Base-by-base conservation (phyloP, 768 basidiomycete genomes). In the Brasilioporus rufonigricans region DNA sequence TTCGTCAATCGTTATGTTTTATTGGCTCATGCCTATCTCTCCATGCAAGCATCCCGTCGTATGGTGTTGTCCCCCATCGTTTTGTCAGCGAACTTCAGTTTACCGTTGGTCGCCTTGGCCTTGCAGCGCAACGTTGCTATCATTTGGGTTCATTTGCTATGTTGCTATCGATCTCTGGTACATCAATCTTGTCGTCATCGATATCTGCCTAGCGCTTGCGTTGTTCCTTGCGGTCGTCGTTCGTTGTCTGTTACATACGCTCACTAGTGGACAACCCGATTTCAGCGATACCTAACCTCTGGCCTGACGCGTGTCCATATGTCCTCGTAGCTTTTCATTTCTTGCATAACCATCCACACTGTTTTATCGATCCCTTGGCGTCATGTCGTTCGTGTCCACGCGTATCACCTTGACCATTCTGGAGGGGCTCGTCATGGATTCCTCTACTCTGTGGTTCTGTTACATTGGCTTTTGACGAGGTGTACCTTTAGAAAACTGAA, bases 81-180 rank as follows among this genome's bases (percentile, higher is more conserved):
- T 68, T 63, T 68, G 66, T 68, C 52, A 49, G 40, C 31, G 48
- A 32, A 53, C 29, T 10, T n/a, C 39, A 21, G 50, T 49, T 43
- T 41, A 33, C 51, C 29, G 36, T 47, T 41, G 45, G 44, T 43
- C 23, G 12, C 26, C 19, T 38, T 7, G 36, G 36, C 47, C 29
- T 51, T 36, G 50, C 54, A 50, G 58, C 50, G 53, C 51, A 61
- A 63, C 61, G 66, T 47, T 23, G 29, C 51, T 66, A 59, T 45
- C 44, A 36, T 55, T 19, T 53, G 61, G 54, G 21, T 53, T 24
- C 52, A 58, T 58, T 45, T 63, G 59, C 16, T 63, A 40, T 61
- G 60, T 44, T 64, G 66, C 66, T 67, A n/a, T 58, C 39, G 64
- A 67, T 68, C 66, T 63, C 51, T 53, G 58, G 56, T 59, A 29